Base-by-base conservation (phyloP, 2,329 filamentous ascomycete genomes). In the Aspergillus fumigatus region DNA sequence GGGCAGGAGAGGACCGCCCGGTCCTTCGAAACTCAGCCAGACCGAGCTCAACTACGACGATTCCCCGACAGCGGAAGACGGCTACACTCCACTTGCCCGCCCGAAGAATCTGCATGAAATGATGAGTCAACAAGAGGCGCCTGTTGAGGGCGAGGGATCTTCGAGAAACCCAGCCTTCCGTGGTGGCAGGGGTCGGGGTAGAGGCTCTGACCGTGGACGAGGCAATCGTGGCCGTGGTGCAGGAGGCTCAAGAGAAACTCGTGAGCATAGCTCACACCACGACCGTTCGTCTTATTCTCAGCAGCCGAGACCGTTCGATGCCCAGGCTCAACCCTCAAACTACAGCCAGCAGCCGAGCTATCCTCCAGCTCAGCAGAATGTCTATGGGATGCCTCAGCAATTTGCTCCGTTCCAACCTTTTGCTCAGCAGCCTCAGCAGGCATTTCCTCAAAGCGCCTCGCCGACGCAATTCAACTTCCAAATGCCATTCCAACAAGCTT, bases 31-130 rank as follows among this genome's bases (percentile, higher is more conserved):
- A 53, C 60, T 77, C 54, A 63, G 66, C 45, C 70, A 73, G 26
- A 69, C 70, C 23, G 80, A 80, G 35, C 76, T 89, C 43, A 85
- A 83, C 66, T 90, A 90, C 63, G 87, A 88, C 57, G 87, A 91
- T 54, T 81, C 82, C 27, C 43, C 43, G 19, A 82, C 65, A 43
- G 68, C 60, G n/a, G 73, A 78, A 54, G 75, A 78, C 57, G 74
- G 73, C 0, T 93, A 93, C 70, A 88, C 85, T 60, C 88, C 88
- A 4, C 79, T 93, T 19, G 74, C 86, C 21, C 80, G 89, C 19
- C 89, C 89, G 1, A 79, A 82, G 19, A 86, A 86, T 50, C 85
- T 88, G 62, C 73, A 80, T 65, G 70, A 80, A 70, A 72, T 80
- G 67, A 73, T 82, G 77, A 65, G 76, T 19, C 57, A 63, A 19